These are phyloP conservation scores for Mycena olivaceomarginata DNA, from an alignment of 768 basidiomycete genomes.

Conservation along the genomic window DNA sequence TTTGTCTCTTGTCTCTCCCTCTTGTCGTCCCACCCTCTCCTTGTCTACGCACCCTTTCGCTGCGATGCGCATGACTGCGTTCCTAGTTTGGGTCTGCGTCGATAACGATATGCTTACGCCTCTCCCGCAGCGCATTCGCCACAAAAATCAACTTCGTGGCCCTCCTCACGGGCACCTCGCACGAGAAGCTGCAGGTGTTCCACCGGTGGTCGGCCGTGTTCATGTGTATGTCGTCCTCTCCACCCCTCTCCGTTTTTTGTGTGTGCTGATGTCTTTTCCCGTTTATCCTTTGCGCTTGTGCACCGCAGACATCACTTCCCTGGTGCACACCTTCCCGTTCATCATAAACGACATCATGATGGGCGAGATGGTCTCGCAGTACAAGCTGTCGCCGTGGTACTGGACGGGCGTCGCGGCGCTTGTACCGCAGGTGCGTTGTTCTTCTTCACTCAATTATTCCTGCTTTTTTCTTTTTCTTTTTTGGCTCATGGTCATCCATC, in stretches of 20 bases:
- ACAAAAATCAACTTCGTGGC: constrained; percentile 59
- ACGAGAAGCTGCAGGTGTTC: constrained; percentile 61
- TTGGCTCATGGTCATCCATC: background rate
- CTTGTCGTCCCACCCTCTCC: too few relatives aligned
- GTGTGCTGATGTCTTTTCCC: background rate
- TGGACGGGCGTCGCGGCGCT: constrained; percentile 58
- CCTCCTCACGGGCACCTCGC: constrained; percentile 54
- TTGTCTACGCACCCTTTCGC: too few relatives aligned
- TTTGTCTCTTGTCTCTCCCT: background rate
- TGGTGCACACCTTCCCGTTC: constrained; percentile 59
- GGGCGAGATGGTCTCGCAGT: constrained; percentile 49
- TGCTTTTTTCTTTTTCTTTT: background rate
- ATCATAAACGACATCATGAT: constrained; percentile 50
- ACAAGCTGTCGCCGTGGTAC: constrained; percentile 48
- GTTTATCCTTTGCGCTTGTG: background rate
- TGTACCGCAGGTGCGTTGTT: constrained; percentile 51
- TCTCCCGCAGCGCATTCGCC: constrained; percentile 52
- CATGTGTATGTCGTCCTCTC: constrained; percentile 52
- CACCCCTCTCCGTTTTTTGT: background rate
- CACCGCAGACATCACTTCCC: constrained; percentile 52
- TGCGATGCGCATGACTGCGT: too few relatives aligned
- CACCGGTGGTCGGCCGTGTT: constrained; percentile 58
- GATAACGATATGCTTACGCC: constrained; percentile 1
- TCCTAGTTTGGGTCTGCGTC: too few relatives aligned
- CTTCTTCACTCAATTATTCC: background rate